phyloP scores from a whole-genome alignment of 768 basidiomycete species.

The Pulveroboletus sp. region DNA sequence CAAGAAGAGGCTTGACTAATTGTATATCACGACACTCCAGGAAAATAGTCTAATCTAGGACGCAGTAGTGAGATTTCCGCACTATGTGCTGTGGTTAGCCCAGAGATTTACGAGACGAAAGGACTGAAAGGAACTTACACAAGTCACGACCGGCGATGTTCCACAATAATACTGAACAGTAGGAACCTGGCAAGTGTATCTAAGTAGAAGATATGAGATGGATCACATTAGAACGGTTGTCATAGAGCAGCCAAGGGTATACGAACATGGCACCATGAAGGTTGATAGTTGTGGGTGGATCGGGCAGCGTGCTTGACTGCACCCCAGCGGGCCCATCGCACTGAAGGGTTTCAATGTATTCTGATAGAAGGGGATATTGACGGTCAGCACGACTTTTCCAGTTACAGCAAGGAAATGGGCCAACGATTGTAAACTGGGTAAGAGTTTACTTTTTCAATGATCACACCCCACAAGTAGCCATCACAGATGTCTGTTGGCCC shows the following conservation, averaged over 20 bases:
- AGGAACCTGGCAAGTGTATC: constrained; percentile 17
- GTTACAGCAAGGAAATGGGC: neutral
- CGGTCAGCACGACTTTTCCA: neutral
- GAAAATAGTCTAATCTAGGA: neutral
- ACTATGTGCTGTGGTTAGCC: constrained; percentile 9
- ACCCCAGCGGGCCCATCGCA: constrained; percentile 20
- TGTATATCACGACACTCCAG: neutral
- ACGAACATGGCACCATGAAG: constrained; percentile 13
- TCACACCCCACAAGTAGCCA: constrained; percentile 18
- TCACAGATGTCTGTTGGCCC: constrained; percentile 3
- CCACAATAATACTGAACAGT: constrained; percentile 9
- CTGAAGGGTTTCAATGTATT: constrained; percentile 4
- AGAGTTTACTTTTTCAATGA: constrained; percentile 5
- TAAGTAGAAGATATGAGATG: neutral
- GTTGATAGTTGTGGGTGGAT: constrained; percentile 12
- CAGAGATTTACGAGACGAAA: neutral
- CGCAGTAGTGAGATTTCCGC: constrained; percentile 7
- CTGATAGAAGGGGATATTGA: neutral
- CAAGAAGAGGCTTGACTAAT: no score
- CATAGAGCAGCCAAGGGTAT: neutral
- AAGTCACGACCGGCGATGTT: constrained; percentile 8
- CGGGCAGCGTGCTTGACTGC: constrained; percentile 13
- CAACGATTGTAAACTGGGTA: constrained; percentile 16
- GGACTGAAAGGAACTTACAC: constrained; percentile 9
- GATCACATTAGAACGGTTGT: neutral